phyloP scores from a whole-genome alignment of 139 green algal species.

The Pedinophyceae sp. region DNA sequence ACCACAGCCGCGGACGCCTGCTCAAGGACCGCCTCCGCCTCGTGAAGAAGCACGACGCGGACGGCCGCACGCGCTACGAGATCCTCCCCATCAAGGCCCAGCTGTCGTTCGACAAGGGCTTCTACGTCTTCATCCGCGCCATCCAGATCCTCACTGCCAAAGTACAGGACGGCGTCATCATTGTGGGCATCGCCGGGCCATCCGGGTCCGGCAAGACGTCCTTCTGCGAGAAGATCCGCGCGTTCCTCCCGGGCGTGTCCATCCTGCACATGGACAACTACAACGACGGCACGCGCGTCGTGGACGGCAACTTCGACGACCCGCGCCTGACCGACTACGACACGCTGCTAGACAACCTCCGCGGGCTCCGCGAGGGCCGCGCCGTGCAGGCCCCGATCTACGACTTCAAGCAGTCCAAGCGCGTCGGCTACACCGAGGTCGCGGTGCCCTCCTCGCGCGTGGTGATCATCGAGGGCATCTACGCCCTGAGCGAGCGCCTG shows the following conservation, averaged over 20 bases:
- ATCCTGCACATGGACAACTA: conserved; percentile 96
- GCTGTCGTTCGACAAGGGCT: conserved; percentile 78
- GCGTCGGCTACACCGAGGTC: conserved; percentile 55
- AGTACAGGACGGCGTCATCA: conserved; percentile 49
- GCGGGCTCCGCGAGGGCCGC: background rate
- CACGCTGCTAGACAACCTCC: background rate
- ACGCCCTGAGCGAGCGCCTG: conserved; percentile 67
- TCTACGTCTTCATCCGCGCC: conserved; percentile 76
- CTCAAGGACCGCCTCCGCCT: conserved; percentile 12
- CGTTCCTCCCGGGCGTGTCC: conserved; percentile 67
- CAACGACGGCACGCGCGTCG: conserved; percentile 77
- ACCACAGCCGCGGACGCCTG: no score
- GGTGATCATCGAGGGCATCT: conserved; percentile 93
- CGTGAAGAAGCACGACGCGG: background rate
- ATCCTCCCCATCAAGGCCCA: conserved; percentile 57
- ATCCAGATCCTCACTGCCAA: conserved; percentile 53
- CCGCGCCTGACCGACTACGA: conserved; percentile 85
- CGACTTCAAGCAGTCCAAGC: conserved; percentile 73
- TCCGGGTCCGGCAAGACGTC: conserved; percentile 89
- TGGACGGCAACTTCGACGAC: conserved; percentile 90
- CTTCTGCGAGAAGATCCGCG: conserved; percentile 75
- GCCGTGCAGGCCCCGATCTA: conserved; percentile 74
- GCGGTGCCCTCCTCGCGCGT: conserved; percentile 45
- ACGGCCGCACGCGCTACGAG: conserved; percentile 33
- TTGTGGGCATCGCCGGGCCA: conserved; percentile 76